Base-by-base conservation (phyloP, 2,329 filamentous ascomycete genomes). In the Neocucurbitaria cava region DNA sequence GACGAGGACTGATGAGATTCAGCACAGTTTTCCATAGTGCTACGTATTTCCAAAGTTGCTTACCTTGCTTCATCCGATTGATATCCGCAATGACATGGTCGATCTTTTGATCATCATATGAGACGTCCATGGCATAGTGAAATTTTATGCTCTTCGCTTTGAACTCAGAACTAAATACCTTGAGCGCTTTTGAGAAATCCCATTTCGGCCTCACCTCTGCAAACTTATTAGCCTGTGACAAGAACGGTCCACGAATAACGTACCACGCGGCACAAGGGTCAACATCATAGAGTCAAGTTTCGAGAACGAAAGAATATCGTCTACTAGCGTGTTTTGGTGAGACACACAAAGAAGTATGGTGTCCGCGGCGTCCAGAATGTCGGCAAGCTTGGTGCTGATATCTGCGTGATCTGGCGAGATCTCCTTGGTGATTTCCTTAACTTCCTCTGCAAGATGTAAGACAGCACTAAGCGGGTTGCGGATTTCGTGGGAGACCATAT, bases 221-320 rank as follows among this genome's bases (percentile, higher is more conserved):
- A 1, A 9, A 6, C 21, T 1, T 18, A 33, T 66, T 43, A 65
- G 56, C 13, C 3, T 21, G 2, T n/a, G 21, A 31, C 11, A 2
- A 8, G 17, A 4, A 4, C 9, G 60, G 59, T 18, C 63, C 5
- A 38, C 36, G 17, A 33, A 13, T 15, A 9, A 54, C 62, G 46
- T 52, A 68, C 69, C 58, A 21, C 69, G 64, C 7, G 72, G 72
- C 5, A 73, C 71, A 33, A 75, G 65, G 49, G 54, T 79, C 41
- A 65, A 72, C 76, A 71, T 81, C 78, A 70, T 80, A 44, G 78
- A 79, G 52, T 81, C 78, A 6, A 81, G 70, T 54, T 81, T 81
- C 1, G 77, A 79, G 46, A 80, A 74, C 1, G 78, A 80, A 1
- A 81, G 62, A 15, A 81, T 78, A 54, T 82, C 79, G 49, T 81